Percentiles rank a stretch among this genome's conserved stretches.
Conservation (phyloP, 768 basidiomycete genomes). For the Phlegmacium glaucopus region DNA sequence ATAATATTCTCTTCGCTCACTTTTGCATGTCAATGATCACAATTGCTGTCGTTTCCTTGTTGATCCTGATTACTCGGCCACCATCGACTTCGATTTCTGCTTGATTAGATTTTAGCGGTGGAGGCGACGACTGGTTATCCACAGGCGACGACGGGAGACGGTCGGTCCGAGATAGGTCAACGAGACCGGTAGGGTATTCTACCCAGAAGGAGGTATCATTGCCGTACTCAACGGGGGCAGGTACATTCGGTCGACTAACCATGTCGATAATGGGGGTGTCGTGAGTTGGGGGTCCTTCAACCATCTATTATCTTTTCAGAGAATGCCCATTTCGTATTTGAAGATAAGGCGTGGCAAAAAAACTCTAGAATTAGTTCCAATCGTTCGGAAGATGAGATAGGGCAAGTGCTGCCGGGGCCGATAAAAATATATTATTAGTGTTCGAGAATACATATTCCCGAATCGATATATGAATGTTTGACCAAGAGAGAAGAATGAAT, state of each 20-base stretch:
- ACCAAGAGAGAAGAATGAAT: no score
- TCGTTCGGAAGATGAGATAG: no score
- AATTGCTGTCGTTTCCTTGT: constrained; percentile 46
- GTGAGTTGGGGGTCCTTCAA: constrained; percentile 27
- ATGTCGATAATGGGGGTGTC: constrained; percentile 43
- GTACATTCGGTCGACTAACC: constrained; percentile 43
- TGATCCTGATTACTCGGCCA: constrained; percentile 46
- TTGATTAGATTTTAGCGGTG: constrained; percentile 34
- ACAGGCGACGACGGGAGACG: constrained; percentile 29
- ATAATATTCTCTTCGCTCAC: constrained; percentile 27
- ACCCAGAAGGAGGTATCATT: constrained; percentile 59
- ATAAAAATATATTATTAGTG: no score
- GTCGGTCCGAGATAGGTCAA: constrained; percentile 54
- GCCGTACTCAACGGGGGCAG: constrained; percentile 49
- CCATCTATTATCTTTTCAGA: no score
- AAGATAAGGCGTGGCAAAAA: no score
- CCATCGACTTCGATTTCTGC: constrained; percentile 54
- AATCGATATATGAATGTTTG: no score
- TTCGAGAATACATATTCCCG: no score
- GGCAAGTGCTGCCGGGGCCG: no score
- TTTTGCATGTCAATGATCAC: constrained; percentile 79
- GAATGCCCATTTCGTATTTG: no score
- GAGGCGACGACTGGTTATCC: constrained; percentile 20
- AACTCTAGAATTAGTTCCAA: no score
- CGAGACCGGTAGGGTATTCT: constrained; percentile 61